Percentiles rank a stretch among this genome's conserved stretches.
phyloP scores from a whole-genome alignment of 2,329 filamentous ascomycete genomes.

The Colletotrichum chlorophyti region DNA sequence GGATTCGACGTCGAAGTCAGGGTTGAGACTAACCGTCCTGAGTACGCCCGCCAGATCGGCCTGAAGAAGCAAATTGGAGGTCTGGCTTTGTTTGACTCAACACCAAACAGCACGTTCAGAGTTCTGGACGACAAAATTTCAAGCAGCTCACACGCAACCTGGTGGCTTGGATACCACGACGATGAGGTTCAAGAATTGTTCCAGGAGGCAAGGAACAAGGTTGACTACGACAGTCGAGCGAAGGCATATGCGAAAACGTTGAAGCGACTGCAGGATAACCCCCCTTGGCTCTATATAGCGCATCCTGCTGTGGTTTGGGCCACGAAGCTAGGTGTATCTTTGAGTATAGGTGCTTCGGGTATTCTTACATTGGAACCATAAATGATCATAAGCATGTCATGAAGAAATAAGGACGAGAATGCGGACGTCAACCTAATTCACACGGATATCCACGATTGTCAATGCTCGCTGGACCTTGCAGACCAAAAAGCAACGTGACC shows the following conservation, averaged over 20 bases:
- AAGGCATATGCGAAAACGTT: background rate
- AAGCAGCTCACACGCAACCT: constrained; percentile 1
- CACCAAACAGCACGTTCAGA: constrained; percentile 9
- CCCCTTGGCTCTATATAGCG: constrained; percentile 2
- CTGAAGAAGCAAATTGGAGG: constrained; percentile 8
- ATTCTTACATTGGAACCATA: background rate
- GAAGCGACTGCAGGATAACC: constrained; percentile 4
- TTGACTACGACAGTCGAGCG: background rate
- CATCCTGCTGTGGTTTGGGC: constrained; percentile 18
- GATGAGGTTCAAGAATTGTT: background rate
- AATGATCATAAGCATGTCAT: too few species aligned
- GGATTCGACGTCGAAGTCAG: background rate
- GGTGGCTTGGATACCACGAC: constrained; percentile 16
- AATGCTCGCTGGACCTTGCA: too few species aligned
- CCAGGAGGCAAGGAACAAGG: background rate
- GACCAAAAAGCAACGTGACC: too few species aligned
- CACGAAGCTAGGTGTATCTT: background rate
- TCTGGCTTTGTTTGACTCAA: constrained; percentile 6
- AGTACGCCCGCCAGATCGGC: constrained; percentile 11
- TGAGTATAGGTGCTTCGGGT: constrained; percentile 1
- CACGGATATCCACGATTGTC: too few species aligned
- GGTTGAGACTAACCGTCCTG: constrained; percentile 9
- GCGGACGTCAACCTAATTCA: too few species aligned
- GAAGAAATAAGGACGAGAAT: too few species aligned
- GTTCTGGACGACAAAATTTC: constrained; percentile 12